Evolutionary conservation across 169 alveolate species (phyloP).

Genomic region (Eimeria sp.): DNA sequence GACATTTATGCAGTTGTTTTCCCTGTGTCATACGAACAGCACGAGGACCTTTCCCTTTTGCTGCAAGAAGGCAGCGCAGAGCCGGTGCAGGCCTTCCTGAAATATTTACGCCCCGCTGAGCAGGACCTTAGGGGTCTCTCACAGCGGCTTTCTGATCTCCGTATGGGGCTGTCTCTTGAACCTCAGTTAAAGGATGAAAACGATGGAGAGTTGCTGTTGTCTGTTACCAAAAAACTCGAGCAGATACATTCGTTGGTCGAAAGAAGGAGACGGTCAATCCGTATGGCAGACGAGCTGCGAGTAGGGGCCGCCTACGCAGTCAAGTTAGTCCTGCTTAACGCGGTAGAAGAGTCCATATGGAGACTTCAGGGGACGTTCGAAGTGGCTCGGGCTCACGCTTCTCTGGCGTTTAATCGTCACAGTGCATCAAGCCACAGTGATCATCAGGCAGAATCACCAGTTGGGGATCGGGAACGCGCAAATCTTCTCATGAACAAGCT

Average conservation of each 20-base stretch:
- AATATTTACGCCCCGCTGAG: background rate
- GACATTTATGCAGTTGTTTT: background rate
- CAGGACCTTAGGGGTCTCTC: background rate
- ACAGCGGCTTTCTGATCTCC: background rate
- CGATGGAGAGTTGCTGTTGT: slow-evolving; percentile 5
- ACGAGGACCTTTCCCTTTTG: background rate
- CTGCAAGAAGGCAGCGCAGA: background rate
- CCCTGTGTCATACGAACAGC: background rate
- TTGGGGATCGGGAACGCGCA: background rate
- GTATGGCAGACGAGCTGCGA: background rate
- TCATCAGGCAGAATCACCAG: background rate
- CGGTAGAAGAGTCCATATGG: background rate
- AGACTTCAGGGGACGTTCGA: background rate
- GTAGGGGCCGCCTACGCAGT: background rate
- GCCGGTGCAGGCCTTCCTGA: background rate
- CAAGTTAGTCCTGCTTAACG: background rate
- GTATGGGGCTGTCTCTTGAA: background rate
- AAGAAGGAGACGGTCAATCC: background rate
- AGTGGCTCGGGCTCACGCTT: background rate
- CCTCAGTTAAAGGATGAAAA: background rate
- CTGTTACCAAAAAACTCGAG: background rate
- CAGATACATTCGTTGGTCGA: background rate
- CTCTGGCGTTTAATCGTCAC: background rate
- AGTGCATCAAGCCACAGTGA: background rate
- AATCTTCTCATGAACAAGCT: background rate